These are phyloP conservation scores for Microdochium nivale DNA, from an alignment of 2,329 filamentous ascomycete genomes.

Conservation along the genomic window DNA sequence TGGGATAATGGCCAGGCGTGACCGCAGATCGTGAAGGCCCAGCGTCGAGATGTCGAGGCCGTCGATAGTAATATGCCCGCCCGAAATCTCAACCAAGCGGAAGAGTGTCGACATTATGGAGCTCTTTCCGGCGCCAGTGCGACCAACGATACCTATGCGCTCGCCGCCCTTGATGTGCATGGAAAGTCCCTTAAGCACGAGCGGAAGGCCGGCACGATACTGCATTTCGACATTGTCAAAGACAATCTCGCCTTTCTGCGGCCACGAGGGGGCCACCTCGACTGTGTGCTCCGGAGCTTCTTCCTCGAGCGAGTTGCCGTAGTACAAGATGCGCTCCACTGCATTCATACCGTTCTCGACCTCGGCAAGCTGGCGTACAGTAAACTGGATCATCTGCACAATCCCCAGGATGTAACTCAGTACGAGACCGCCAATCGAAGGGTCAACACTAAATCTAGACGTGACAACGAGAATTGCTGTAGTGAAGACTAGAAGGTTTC, in stretches of 20 bases:
- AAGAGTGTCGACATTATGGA: slow-evolving; percentile 79
- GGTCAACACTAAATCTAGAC: slow-evolving; percentile 74
- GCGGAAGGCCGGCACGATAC: slow-evolving; percentile 62
- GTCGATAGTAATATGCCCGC: slow-evolving; percentile 55
- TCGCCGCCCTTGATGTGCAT: slow-evolving; percentile 71
- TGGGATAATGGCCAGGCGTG: slow-evolving; percentile 72
- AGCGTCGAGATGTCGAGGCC: slow-evolving; percentile 63
- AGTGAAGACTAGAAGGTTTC: slow-evolving; percentile 76
- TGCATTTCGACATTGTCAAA: slow-evolving; percentile 73
- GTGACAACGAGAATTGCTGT: slow-evolving; percentile 88
- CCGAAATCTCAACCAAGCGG: slow-evolving; percentile 60
- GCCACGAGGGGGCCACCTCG: slow-evolving; percentile 70
- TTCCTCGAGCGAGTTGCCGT: slow-evolving; percentile 77
- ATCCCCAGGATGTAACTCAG: slow-evolving; percentile 90
- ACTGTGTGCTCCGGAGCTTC: slow-evolving; percentile 76
- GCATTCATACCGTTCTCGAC: slow-evolving; percentile 98
- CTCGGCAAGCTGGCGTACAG: slow-evolving; percentile 85
- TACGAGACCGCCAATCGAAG: slow-evolving; percentile 79
- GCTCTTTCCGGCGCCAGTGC: slow-evolving; percentile 75
- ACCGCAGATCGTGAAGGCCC: slow-evolving; percentile 67
- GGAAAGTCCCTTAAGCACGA: slow-evolving; percentile 61
- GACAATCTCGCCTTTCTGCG: slow-evolving; percentile 72
- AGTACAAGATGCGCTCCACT: slow-evolving; percentile 85
- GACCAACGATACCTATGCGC: slow-evolving; percentile 72
- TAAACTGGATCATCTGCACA: slow-evolving; percentile 94